Evolutionary conservation across 306 rosid genomes (phyloP).

Genomic region (Malus sylvestris): DNA sequence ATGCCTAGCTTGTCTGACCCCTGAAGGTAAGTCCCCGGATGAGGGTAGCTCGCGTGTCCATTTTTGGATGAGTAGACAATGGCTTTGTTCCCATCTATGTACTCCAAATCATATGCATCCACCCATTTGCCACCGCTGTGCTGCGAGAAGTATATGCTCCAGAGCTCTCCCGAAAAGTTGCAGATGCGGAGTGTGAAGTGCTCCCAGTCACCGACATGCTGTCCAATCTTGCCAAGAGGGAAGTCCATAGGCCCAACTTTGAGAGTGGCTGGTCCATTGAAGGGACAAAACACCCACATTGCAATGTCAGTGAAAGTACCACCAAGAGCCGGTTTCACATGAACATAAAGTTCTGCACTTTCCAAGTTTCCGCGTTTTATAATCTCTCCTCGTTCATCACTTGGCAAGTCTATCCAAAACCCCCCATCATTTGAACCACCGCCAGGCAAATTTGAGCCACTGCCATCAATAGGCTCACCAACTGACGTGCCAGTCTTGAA

Average conservation of each 20-base stretch:
- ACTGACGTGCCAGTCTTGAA: constrained; percentile 29
- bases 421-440: constrained; percentile 59
- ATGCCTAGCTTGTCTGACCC: constrained; percentile 46
- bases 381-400: constrained; percentile 40
- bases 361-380: constrained; percentile 55
- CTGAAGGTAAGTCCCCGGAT: constrained; percentile 42
- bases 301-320: constrained; percentile 79
- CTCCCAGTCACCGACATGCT: constrained; percentile 84
- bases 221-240: constrained; percentile 54
- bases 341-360: constrained; percentile 70
- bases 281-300: constrained; percentile 94
- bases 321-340: constrained; percentile 84
- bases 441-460: constrained; percentile 67
- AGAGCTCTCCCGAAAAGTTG: constrained; percentile 49
- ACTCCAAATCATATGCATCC: constrained; percentile 45
- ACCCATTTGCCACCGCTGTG: constrained; percentile 59
- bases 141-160: constrained; percentile 46
- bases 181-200: constrained; percentile 67
- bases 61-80: constrained; percentile 40
- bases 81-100: constrained; percentile 40
- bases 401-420: constrained; percentile 85
- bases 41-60: constrained; percentile 54
- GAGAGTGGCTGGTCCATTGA: constrained; percentile 82
- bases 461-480: constrained; percentile 54
- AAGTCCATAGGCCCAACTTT: constrained; percentile 49